These are phyloP conservation scores for Solanum rostratum DNA, from an alignment of 257 asterid genomes.

Conservation along the genomic window DNA sequence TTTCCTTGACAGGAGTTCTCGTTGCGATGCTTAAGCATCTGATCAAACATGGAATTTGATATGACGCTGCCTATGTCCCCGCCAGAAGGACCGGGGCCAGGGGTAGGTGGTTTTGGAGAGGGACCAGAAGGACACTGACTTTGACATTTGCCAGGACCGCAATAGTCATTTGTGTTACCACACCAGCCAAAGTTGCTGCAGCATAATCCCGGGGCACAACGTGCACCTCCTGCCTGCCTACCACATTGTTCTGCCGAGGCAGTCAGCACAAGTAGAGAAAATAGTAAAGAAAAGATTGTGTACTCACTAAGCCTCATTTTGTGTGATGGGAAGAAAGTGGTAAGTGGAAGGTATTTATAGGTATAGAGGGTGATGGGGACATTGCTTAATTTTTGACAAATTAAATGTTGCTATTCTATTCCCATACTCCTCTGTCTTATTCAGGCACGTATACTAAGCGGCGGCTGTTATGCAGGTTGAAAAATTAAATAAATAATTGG, in stretches of 20 bases:
- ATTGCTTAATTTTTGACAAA: neutral
- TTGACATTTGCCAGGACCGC: neutral
- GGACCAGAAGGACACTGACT: neutral
- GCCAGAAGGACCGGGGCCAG: neutral
- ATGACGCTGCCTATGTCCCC: neutral
- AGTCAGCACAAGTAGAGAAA: neutral
- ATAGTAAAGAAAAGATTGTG: neutral
- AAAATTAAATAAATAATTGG: neutral
- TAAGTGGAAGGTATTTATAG: neutral
- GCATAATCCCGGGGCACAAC: neutral
- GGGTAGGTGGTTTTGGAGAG: neutral
- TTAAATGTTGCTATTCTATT: neutral
- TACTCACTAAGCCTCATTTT: neutral
- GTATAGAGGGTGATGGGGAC: neutral
- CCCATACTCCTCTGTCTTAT: neutral
- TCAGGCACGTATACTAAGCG: neutral
- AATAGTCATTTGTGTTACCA: neutral
- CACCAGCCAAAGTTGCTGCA: neutral
- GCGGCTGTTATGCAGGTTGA: neutral
- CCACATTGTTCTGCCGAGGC: neutral
- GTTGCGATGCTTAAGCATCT: slow-evolving; percentile 9
- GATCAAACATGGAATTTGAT: slow-evolving; percentile 5
- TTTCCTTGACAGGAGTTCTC: slow-evolving; percentile 13
- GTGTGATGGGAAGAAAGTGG: neutral
- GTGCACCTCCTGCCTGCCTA: neutral